Evolutionary conservation across 2,329 filamentous ascomycete genomes (phyloP).

Genomic region (Sporothrix protearum): DNA sequence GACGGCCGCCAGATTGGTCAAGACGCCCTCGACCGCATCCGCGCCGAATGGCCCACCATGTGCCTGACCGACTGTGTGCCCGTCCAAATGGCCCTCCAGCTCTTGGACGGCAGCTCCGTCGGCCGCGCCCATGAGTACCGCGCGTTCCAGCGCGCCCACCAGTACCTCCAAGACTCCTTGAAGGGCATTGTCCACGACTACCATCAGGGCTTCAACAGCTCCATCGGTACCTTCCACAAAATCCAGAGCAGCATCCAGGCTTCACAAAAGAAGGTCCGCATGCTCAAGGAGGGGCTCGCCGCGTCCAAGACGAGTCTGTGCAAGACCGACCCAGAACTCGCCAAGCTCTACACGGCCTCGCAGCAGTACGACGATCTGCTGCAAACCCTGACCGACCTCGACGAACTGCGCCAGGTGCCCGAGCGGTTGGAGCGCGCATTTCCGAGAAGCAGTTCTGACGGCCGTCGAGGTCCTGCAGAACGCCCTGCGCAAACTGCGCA

Average conservation of each 20-base stretch:
- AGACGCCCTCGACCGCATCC: constrained; percentile 72
- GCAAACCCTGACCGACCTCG: constrained; percentile 75
- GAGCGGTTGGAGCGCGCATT: constrained; percentile 92
- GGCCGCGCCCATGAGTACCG: constrained; percentile 84
- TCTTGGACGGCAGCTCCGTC: constrained; percentile 90
- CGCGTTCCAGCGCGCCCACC: constrained; percentile 78
- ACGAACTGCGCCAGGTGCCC: constrained; percentile 83
- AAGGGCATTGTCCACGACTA: constrained; percentile 98
- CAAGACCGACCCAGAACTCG: constrained; percentile 83
- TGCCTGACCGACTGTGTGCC: constrained; percentile 83
- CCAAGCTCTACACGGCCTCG: constrained; percentile 80
- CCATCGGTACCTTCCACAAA: constrained; percentile 97
- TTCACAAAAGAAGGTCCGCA: constrained; percentile 80
- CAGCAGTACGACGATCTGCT: constrained; percentile 89
- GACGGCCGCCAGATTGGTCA: constrained; percentile 52
- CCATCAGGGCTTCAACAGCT: constrained; percentile 98
- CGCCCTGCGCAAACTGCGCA: constrained; percentile 76
- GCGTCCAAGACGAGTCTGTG: constrained; percentile 78
- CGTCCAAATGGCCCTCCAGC: constrained; percentile 88
- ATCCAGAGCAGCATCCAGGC: constrained; percentile 90
- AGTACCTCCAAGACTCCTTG: constrained; percentile 84
- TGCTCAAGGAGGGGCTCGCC: constrained; percentile 76
- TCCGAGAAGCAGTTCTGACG: constrained; percentile 93
- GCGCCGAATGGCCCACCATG: constrained; percentile 89
- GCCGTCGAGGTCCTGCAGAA: constrained; percentile 91